Evolutionary conservation across 768 basidiomycete genomes (phyloP).

Genomic region (Calocybe indica): DNA sequence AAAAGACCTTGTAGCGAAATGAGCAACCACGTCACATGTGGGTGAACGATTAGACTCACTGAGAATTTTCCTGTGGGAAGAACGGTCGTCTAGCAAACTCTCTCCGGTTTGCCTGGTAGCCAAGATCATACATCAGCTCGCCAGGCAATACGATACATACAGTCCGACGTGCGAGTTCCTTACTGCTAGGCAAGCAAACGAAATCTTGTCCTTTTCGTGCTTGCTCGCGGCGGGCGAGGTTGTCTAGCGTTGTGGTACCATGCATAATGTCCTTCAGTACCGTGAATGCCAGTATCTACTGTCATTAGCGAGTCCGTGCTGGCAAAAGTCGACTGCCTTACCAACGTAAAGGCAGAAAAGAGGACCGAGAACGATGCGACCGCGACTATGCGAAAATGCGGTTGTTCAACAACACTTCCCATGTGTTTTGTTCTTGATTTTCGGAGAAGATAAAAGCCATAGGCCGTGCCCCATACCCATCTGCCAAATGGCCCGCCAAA

Average conservation of each 20-base stretch:
- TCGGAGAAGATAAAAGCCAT: conserved; percentile 27
- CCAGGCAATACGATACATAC: conserved; percentile 15
- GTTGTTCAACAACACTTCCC: conserved; percentile 28
- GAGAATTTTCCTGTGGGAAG: too few relatives aligned
- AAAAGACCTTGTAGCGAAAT: conserved; percentile 8
- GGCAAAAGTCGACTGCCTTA: conserved; percentile 11
- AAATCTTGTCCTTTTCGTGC: conserved; percentile 6
- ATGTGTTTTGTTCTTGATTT: conserved; percentile 5
- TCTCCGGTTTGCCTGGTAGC: conserved; percentile 22
- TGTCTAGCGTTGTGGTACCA: conserved; percentile 31
- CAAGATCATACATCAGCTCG: conserved; percentile 34
- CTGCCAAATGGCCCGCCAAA: conserved; percentile 37
- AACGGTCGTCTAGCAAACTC: background rate
- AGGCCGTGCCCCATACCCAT: conserved; percentile 29
- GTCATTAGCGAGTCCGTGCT: background rate
- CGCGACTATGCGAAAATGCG: conserved; percentile 26
- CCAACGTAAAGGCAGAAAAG: conserved; percentile 30
- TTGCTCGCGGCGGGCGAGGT: background rate
- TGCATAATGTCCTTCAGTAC: conserved; percentile 19
- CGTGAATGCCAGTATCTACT: conserved; percentile 22
- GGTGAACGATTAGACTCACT: too few relatives aligned
- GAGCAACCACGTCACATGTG: too few relatives aligned
- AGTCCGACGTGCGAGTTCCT: background rate
- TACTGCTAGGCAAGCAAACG: conserved; percentile 18
- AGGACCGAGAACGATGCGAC: conserved; percentile 18